Evolutionary conservation across 345 rosid genomes (phyloP), one percentile per base, ranked within the genome.

Genomic region (Hibiscus mutabilis): DNA sequence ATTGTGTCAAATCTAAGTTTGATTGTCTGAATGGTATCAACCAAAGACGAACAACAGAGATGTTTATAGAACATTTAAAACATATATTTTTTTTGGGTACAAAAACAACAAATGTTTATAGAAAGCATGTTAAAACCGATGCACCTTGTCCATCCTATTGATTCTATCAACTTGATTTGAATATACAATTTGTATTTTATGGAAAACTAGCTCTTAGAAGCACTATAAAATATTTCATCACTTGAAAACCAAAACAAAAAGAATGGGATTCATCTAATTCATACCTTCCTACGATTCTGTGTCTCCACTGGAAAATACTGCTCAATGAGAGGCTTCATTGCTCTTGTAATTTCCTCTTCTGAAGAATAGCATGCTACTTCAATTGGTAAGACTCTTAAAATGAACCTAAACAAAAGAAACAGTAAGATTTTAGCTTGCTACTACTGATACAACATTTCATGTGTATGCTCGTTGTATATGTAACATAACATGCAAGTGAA

Each of bases 311-410:
- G 98, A 78, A 95, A 95, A 83, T 95, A 83, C 73, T 81, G 80
- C 68, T 55, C 87, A 61, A 92, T 86, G 27, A 92, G 83, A 60
- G 96, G 88, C 76, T 82, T 82, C 60, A 95, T 89, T 72, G 93
- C 92, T 78, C 74, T 89, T 57, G 91, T 79, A 80, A 95, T 91
- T 73, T 95, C 98, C 80, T 92, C 98, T 79, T 91, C 99, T 18
- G 97, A 92, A 74, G 96, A 80, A 84, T 95, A 95, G 87, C 99
- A 95, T 27, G 99, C 66, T 56, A 83, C 89, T 86, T 95, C 97
- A 79, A 95, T 68, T 16, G 97, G 99, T 67, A 95, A 57, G 70
- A 95, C 80, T 83, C 99, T 92, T 73, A 92, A 79, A 65, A 95
- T 86, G 80, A 90, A 92, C 90, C 99, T 94, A 74, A 5, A 63